These are phyloP conservation scores for Scolecobasidium constrictum DNA, from an alignment of 2,329 filamentous ascomycete genomes.

Conservation along the genomic window DNA sequence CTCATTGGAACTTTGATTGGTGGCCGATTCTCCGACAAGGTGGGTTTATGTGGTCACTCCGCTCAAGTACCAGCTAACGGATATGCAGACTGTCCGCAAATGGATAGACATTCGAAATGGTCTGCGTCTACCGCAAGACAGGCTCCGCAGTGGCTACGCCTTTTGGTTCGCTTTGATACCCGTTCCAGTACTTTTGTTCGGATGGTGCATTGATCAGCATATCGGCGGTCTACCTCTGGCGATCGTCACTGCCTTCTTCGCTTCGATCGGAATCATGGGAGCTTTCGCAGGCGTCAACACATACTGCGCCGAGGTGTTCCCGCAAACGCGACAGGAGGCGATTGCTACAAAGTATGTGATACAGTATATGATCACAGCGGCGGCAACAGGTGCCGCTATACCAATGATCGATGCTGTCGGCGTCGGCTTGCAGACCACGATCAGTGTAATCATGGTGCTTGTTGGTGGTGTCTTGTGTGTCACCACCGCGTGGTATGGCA, in stretches of 20 bases:
- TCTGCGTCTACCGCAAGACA: conserved; percentile 16
- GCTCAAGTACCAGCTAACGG: too few species aligned
- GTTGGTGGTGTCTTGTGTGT: conserved; percentile 13
- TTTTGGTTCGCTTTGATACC: conserved; percentile 24
- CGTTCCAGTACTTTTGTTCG: conserved; percentile 22
- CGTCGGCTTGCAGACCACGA: conserved; percentile 14
- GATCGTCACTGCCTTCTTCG: conserved; percentile 22
- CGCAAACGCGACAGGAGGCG: conserved; percentile 16
- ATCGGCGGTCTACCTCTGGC: conserved; percentile 25
- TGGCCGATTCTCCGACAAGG: conserved; percentile 14
- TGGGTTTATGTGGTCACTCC: too few species aligned
- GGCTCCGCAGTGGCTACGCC: conserved; percentile 14
- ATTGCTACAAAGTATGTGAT: conserved; percentile 23
- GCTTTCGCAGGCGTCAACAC: conserved; percentile 30
- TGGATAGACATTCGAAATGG: conserved; percentile 12
- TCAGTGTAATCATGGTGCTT: conserved; percentile 12
- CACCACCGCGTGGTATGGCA: conserved; percentile 11
- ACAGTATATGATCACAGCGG: conserved; percentile 20
- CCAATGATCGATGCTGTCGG: conserved; percentile 21
- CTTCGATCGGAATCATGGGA: conserved; percentile 25
- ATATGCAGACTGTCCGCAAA: conserved; percentile 13
- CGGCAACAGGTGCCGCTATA: conserved; percentile 16
- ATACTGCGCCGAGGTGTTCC: conserved; percentile 24
- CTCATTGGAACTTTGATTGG: conserved; percentile 15
- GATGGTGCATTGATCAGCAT: conserved; percentile 25